Conservation (phyloP, 2,329 filamentous ascomycete genomes). For the Tolypocladium endophyticum region DNA sequence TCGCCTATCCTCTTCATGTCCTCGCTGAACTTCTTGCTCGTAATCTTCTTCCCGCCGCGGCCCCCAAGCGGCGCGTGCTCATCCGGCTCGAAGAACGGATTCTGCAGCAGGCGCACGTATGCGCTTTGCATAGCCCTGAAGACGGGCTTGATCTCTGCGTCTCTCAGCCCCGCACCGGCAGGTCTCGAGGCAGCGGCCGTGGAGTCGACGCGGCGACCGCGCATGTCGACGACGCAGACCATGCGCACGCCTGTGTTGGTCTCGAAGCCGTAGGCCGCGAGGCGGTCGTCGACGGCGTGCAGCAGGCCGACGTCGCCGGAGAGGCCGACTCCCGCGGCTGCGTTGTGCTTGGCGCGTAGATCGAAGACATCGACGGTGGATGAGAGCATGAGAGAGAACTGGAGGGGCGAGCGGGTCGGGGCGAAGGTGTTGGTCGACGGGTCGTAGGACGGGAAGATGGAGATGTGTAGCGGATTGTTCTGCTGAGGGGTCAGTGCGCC, state of each 20-base stretch:
- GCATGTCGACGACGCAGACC: constrained; percentile 83
- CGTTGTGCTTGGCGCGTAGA: constrained; percentile 64
- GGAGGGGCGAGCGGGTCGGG: constrained; percentile 62
- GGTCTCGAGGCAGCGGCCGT: constrained; percentile 9
- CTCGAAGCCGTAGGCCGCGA: constrained; percentile 91
- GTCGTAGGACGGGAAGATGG: constrained; percentile 71
- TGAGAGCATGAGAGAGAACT: constrained; percentile 86
- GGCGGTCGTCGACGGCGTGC: constrained; percentile 84
- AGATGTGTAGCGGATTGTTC: constrained; percentile 94
- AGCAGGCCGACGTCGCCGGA: constrained; percentile 85
- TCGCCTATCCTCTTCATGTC: constrained; percentile 84
- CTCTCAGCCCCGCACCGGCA: constrained; percentile 57
- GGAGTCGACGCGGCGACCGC: constrained; percentile 49
- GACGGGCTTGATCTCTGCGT: constrained; percentile 81
- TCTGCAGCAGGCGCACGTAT: constrained; percentile 80
- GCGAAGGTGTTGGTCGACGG: constrained; percentile 38
- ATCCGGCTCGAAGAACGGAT: constrained; percentile 90
- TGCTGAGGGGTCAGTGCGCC: constrained; percentile 25
- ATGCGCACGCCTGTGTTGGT: constrained; percentile 93
- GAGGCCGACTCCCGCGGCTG: constrained; percentile 33
- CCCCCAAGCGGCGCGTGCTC: constrained; percentile 56
- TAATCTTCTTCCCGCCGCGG: constrained; percentile 58
- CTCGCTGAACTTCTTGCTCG: constrained; percentile 66
- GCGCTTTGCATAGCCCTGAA: constrained; percentile 90
- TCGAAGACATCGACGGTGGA: constrained; percentile 92